Base-by-base conservation (phyloP, 805 yeast genomes). In the Barnettozyma sucrosica region DNA sequence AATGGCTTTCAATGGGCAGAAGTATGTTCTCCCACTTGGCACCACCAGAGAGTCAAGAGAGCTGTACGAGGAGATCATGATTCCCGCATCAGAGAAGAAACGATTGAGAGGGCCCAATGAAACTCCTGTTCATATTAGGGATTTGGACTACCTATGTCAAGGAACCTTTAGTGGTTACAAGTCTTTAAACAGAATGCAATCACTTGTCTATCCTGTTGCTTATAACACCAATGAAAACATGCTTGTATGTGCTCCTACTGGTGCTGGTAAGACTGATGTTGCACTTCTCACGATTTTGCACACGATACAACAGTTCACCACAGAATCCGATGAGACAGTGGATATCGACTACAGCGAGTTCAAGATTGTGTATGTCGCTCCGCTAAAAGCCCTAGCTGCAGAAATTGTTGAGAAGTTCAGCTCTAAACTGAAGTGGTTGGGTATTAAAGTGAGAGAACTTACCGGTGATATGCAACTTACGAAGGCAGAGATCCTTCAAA, bases 381-480 rank as follows among this genome's bases (percentile, higher is more conserved):
- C 97, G 0, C 69, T 90, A 54, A 90, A 90, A 63, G 97, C 97
- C 1, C 68, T 90, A 44, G 97, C 99, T 0, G 96, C 97, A 1
- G 99, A 93, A 70, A 89, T 93, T 57, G 97, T 90, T 1, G 96
- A 88, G 48, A 93, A 93, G 61, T 85, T 86, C 66, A 75, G 85
- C 30, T 76, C 80, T 41, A 82, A 89, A 52, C 69, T 93, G 24
- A 75, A 78, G 16, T 88, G 97, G 90, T 68, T 92, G 16, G 96
- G 96, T 5, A 80, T 95, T 25, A 76, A 76, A 51, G 98, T 92
- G 0, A 67, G 93, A 40, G 97, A 90, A 60, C 71, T 90, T 50
- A 90, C 97, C 3, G 97, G 97, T 62, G 97, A 89, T 68, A 90
- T 90, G 96, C 97, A 89, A 61, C 67, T 89, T 45, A 85, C 95